Conservation (phyloP, 2,329 filamentous ascomycete genomes). For the Diaporthe citri region DNA sequence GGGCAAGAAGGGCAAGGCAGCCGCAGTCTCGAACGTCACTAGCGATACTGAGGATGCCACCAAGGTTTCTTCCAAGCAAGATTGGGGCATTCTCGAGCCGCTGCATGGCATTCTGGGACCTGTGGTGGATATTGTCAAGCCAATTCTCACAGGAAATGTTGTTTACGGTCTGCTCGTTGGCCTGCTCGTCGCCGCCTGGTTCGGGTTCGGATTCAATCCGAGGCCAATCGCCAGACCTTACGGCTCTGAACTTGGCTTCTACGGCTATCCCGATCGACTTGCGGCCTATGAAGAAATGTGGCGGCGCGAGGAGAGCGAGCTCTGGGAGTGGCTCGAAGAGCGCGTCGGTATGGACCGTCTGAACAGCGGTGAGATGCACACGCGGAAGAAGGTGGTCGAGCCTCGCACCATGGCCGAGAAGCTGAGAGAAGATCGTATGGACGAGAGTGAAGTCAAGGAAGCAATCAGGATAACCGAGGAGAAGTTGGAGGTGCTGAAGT, state of each 20-base stretch:
- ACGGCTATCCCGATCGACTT: slow-evolving; percentile 72
- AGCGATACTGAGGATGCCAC: slow-evolving; percentile 54
- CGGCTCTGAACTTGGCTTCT: slow-evolving; percentile 55
- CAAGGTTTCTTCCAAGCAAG: slow-evolving; percentile 56
- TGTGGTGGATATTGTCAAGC: slow-evolving; percentile 75
- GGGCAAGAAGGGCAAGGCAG: slow-evolving; percentile 64
- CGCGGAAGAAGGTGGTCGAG: slow-evolving; percentile 64
- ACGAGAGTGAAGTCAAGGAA: slow-evolving; percentile 80
- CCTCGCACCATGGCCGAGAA: slow-evolving; percentile 71
- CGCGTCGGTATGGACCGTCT: slow-evolving; percentile 79
- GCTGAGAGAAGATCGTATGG: slow-evolving; percentile 71
- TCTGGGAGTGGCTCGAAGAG: slow-evolving; percentile 96
- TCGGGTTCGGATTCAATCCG: slow-evolving; percentile 69
- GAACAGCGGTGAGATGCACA: slow-evolving; percentile 53
- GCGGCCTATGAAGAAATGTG: slow-evolving; percentile 95
- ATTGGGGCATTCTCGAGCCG: slow-evolving; percentile 88
- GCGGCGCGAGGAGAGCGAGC: slow-evolving; percentile 85
- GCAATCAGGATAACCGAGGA: slow-evolving; percentile 90
- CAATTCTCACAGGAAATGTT: slow-evolving; percentile 81
- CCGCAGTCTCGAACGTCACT: slow-evolving; percentile 58
- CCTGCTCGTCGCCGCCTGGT: slow-evolving; percentile 80
- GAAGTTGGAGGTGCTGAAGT: slow-evolving; percentile 81
- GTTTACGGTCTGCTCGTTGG: slow-evolving; percentile 81
- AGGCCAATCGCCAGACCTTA: slow-evolving; percentile 53
- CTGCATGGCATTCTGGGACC: slow-evolving; percentile 78